Base-by-base conservation (phyloP, 2,329 filamentous ascomycete species). In the Botrytis deweyae region DNA sequence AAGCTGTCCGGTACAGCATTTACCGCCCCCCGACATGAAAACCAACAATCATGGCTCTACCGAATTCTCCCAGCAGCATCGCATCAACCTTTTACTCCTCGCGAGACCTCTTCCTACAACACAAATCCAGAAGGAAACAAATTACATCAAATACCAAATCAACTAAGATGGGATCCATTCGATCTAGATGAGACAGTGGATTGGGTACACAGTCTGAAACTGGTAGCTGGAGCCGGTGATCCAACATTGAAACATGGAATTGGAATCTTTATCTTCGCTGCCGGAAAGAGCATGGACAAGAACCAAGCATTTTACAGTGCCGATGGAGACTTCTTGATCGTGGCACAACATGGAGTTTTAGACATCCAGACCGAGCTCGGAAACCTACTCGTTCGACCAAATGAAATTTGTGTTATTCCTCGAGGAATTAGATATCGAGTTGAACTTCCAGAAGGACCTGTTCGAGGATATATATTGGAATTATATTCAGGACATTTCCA, bases 291-390 rank as follows among this genome's bases (percentile, higher is more conserved):
- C 80, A 97, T 97, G 94, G 86, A 86, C 67, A 83, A 86, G n/a
- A 88, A 88, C 58, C 86, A 91, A 68, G 93, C 93, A 0, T 97
- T 95, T 81, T 97, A 95, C 85, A 95, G 92, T 5, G 91, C 93
- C 0, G 93, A 95, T 80, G 93, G 93, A 20, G 93, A 95, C 81
- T 88, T 93, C 78, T 83, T 95, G 73, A 90, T 95, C 75, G 91
- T 95, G 22, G 87, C 91, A 2, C 93, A 95, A 80, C 88, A 92
- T 76, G 93, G 93, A 3, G 86, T 87, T 22, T 83, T 95, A 58
- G 92, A 95, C 79, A 91, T 95, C 75, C 88, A 91, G 78, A 95
- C 93, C 1, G 93, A 95, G 82, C 85, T 95, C 66, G 93, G 93
- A 64, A 88, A 87, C 79, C 84, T 95, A 9, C 87, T 93, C 62